phyloP scores from a whole-genome alignment of 495 filamentous ascomycete genomes.

The Tuber brumale region DNA sequence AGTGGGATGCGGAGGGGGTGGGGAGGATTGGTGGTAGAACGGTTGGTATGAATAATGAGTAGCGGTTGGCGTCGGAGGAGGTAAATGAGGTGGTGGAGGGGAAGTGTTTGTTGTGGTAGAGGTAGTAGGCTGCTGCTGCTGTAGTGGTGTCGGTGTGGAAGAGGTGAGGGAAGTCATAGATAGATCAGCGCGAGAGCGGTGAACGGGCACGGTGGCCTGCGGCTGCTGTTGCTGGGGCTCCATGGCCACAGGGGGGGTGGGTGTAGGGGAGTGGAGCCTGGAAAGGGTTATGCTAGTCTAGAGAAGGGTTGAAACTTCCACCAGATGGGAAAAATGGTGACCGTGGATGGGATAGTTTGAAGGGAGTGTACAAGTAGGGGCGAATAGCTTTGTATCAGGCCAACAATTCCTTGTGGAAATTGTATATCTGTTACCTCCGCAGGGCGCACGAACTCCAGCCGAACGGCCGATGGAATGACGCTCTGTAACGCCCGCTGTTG shows the following conservation, averaged over 20 bases:
- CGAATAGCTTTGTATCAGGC: not conserved
- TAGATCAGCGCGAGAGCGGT: conserved; percentile 34
- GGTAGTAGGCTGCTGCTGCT: conserved; percentile 4
- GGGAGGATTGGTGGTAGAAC: conserved; percentile 16
- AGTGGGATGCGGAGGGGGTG: conserved; percentile 13
- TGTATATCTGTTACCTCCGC: not conserved
- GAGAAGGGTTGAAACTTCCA: conserved; percentile 1
- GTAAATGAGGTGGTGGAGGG: conserved; percentile 15
- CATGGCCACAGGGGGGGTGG: conserved; percentile 19
- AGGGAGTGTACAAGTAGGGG: not conserved
- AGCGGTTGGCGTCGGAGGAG: conserved; percentile 9
- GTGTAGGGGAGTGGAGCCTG: conserved; percentile 10
- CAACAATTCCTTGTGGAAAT: not conserved
- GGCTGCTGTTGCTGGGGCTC: conserved; percentile 32
- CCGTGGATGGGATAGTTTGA: not conserved
- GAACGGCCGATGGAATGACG: not conserved
- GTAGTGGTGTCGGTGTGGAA: conserved; percentile 16
- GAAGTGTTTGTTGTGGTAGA: conserved; percentile 16
- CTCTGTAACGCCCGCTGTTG: not conserved
- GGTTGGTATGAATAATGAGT: conserved; percentile 16
- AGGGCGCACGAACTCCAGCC: not conserved
- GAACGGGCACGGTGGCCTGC: conserved; percentile 20
- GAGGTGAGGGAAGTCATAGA: conserved; percentile 35
- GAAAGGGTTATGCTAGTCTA: conserved; percentile 5
- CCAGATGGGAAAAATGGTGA: not conserved